A percentile compares a stretch with the other conserved stretches of the same genome.
These are phyloP conservation scores for Epichloe glyceriae DNA, from an alignment of 2,329 filamentous ascomycete species.

Conservation along the genomic window DNA sequence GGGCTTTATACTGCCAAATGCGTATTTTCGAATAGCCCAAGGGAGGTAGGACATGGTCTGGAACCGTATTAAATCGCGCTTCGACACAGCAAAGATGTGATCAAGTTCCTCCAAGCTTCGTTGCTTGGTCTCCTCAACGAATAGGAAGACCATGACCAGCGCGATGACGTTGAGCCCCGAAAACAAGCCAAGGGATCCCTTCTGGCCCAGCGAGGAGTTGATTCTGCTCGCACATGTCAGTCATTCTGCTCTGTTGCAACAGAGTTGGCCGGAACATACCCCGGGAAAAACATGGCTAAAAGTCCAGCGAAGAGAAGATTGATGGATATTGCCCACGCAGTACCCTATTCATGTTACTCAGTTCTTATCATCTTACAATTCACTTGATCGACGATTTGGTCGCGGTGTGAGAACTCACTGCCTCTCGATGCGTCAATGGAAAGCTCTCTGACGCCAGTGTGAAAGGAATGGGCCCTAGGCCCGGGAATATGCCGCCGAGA, in stretches of 20 bases:
- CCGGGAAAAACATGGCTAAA: slow-evolving; percentile 29
- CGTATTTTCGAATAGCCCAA: slow-evolving; percentile 19
- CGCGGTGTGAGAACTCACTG: slow-evolving; percentile 13
- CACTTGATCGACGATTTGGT: not conserved
- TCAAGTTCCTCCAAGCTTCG: slow-evolving; percentile 28
- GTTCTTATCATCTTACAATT: not conserved
- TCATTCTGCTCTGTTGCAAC: not conserved
- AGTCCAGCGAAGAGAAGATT: slow-evolving; percentile 35
- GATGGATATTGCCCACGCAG: slow-evolving; percentile 32
- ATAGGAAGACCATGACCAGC: slow-evolving; percentile 30
- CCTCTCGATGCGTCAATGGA: slow-evolving; percentile 34
- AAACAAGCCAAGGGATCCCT: slow-evolving; percentile 31
- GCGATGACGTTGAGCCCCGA: slow-evolving; percentile 32
- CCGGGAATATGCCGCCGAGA: slow-evolving; percentile 30
- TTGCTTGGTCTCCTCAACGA: slow-evolving; percentile 30
- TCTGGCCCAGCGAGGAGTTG: slow-evolving; percentile 13
- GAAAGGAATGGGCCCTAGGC: slow-evolving; percentile 33
- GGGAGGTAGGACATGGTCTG: slow-evolving; percentile 23
- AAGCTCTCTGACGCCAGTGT: slow-evolving; percentile 38
- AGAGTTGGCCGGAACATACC: slow-evolving; percentile 5
- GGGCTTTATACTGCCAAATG: slow-evolving; percentile 10
- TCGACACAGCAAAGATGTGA: slow-evolving; percentile 24
- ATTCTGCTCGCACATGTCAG: slow-evolving; percentile 8
- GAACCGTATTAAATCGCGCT: slow-evolving; percentile 24
- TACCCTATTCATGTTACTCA: slow-evolving; percentile 19